A percentile compares a stretch with the other conserved stretches of the same genome.
Conservation (phyloP, 148 eudicot species). For the Amaranthus cruentus region DNA sequence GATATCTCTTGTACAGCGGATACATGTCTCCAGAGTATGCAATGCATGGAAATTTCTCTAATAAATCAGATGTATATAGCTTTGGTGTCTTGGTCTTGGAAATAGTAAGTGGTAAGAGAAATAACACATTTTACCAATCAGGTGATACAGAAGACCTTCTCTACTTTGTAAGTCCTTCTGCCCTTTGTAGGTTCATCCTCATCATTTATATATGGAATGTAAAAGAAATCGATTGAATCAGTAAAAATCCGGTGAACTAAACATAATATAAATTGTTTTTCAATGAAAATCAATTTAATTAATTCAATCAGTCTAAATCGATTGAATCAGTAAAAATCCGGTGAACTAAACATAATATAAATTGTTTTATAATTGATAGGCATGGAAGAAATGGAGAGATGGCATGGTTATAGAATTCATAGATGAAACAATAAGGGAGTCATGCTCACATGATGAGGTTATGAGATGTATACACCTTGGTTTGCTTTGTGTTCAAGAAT, state of each 20-base stretch:
- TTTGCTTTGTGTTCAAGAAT: slow-evolving; percentile 42
- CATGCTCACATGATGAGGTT: slow-evolving; percentile 26
- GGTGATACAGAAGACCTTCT: slow-evolving; percentile 25
- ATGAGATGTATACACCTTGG: slow-evolving; percentile 39
- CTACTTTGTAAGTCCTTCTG: slow-evolving; percentile 22
- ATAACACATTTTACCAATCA: not conserved
- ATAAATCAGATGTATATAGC: slow-evolving; percentile 42
- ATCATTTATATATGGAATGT: not conserved
- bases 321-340: too few relatives aligned
- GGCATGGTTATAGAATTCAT: slow-evolving; percentile 25
- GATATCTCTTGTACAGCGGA: slow-evolving; percentile 23
- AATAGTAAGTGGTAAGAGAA: slow-evolving; percentile 39
- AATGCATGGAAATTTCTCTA: slow-evolving; percentile 32
- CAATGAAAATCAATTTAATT: too few relatives aligned
- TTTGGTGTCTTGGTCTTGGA: slow-evolving; percentile 38
- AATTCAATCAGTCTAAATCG: too few relatives aligned
- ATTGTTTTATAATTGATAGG: slow-evolving; percentile 11
- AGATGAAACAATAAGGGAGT: slow-evolving; percentile 21
- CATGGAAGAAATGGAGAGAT: slow-evolving; percentile 37
- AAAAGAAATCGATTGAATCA: too few relatives aligned
- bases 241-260: too few relatives aligned
- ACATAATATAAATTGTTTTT: not conserved
- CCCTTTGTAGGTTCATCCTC: not conserved
- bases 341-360: too few relatives aligned
- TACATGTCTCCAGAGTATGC: slow-evolving; percentile 50